A percentile compares a stretch with the other conserved stretches of the same genome.
These are phyloP conservation scores for Lentinula sp. DNA, from an alignment of 768 basidiomycete species.

Conservation along the genomic window DNA sequence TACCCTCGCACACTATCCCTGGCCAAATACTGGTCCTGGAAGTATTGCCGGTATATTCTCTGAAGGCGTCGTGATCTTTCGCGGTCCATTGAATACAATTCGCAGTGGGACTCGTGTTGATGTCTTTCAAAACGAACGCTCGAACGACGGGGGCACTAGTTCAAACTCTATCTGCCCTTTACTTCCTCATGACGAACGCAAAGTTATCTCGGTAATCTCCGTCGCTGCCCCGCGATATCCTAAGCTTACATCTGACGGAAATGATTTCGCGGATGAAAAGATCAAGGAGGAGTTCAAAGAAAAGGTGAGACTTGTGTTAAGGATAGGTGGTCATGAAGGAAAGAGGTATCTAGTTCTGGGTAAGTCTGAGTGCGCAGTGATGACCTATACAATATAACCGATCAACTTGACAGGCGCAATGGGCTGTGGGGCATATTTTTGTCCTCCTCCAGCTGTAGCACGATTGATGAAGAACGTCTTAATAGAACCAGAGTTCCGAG, in stretches of 20 bases:
- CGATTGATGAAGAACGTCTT: conserved; percentile 19
- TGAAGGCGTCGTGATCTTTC: conserved; percentile 18
- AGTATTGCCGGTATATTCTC: conserved; percentile 11
- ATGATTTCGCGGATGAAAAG: conserved; percentile 2
- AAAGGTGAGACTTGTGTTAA: conserved; percentile 18
- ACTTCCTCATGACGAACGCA: conserved; percentile 14
- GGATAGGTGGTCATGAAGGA: conserved; percentile 16
- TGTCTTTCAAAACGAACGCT: neutral
- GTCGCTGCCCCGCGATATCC: conserved; percentile 18
- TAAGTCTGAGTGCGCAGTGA: neutral
- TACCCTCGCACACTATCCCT: conserved; percentile 15
- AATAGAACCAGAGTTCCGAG: conserved; percentile 16
- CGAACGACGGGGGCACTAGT: neutral
- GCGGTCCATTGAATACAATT: conserved; percentile 15
- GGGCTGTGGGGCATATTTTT: conserved; percentile 21
- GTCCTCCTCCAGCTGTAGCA: conserved; percentile 17
- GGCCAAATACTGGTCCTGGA: conserved; percentile 10
- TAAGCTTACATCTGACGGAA: conserved; percentile 8
- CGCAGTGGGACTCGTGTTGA: neutral
- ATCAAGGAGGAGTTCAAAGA: conserved; percentile 13
- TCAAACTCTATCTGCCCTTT: conserved; percentile 3
- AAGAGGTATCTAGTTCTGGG: conserved; percentile 16
- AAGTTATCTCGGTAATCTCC: conserved; percentile 19
- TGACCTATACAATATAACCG: too few species aligned
- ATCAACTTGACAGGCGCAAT: conserved; percentile 15